These are phyloP conservation scores for Rhizopogon vulgaris DNA, from an alignment of 768 basidiomycete species.

Conservation along the genomic window DNA sequence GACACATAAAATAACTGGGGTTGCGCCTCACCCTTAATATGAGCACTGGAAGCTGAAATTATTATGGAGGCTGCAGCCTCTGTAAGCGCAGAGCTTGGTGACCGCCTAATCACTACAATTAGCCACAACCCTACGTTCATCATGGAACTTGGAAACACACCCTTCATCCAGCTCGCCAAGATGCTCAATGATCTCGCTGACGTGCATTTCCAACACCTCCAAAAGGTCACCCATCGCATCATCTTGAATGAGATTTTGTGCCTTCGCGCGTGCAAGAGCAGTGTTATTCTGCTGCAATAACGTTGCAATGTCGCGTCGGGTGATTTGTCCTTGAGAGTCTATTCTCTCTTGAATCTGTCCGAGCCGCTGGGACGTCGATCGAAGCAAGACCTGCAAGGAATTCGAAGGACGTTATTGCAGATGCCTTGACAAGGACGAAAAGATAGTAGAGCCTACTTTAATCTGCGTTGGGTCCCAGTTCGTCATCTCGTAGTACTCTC, in stretches of 20 bases:
- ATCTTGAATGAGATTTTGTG: conserved; percentile 58
- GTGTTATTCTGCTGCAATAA: conserved; percentile 57
- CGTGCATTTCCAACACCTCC: conserved; percentile 59
- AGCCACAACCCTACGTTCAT: neutral
- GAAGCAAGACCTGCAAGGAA: conserved; percentile 47
- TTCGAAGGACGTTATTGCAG: neutral
- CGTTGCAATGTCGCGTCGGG: conserved; percentile 62
- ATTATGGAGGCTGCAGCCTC: conserved; percentile 70
- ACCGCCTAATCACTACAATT: conserved; percentile 21
- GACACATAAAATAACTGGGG: no score
- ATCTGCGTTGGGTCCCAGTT: conserved; percentile 25
- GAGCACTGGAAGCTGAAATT: conserved; percentile 48
- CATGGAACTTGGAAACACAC: conserved; percentile 22
- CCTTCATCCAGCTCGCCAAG: conserved; percentile 49
- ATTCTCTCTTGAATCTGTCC: conserved; percentile 67
- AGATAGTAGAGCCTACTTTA: conserved; percentile 18
- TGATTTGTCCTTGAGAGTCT: conserved; percentile 57
- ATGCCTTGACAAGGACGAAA: neutral
- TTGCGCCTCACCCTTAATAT: conserved; percentile 46
- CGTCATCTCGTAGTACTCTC: conserved; percentile 12
- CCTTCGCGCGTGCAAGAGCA: conserved; percentile 64
- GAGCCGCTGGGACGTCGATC: conserved; percentile 56
- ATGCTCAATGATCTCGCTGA: conserved; percentile 56
- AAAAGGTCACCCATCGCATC: conserved; percentile 58
- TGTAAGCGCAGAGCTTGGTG: conserved; percentile 45